Percentiles rank a stretch among this genome's conserved stretches.
These are phyloP conservation scores for Hirschioporus abietinus DNA, from an alignment of 768 basidiomycete genomes.

Conservation along the genomic window DNA sequence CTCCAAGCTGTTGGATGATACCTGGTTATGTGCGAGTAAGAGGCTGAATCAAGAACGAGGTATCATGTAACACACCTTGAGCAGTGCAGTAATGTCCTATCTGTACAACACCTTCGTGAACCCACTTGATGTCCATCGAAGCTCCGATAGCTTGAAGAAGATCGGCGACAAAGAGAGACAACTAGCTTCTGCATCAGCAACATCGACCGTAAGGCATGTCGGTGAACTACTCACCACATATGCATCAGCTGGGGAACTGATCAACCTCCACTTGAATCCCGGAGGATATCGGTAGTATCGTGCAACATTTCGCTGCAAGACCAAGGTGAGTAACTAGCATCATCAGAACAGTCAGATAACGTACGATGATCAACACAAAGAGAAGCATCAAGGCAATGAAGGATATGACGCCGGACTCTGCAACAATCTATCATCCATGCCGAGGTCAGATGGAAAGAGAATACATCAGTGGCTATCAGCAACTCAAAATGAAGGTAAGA, in stretches of 20 bases:
- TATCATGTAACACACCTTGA: conserved; percentile 23
- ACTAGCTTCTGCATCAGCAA: conserved; percentile 18
- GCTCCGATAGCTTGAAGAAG: conserved; percentile 34
- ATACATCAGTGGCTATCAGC: neutral
- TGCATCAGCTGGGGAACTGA: conserved; percentile 33
- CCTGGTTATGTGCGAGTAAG: conserved; percentile 18
- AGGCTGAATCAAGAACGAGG: neutral
- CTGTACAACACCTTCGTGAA: conserved; percentile 28
- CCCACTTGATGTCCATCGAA: conserved; percentile 33
- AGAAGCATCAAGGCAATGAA: conserved; percentile 27
- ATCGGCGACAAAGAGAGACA: conserved; percentile 17
- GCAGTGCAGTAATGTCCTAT: conserved; percentile 30
- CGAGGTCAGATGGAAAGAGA: neutral
- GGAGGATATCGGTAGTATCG: conserved; percentile 20
- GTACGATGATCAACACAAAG: conserved; percentile 26
- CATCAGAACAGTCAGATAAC: conserved; percentile 8
- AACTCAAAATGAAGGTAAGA: neutral
- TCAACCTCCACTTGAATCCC: conserved; percentile 19
- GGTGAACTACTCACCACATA: conserved; percentile 30
- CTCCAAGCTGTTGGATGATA: conserved; percentile 35
- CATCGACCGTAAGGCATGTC: too few species aligned
- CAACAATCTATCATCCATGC: conserved; percentile 23
- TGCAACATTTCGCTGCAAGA: conserved; percentile 23
- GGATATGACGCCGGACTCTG: conserved; percentile 31
- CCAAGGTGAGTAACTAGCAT: neutral